Conservation (phyloP, 176 grass and related monocot species). For the Echinochloa phyllopogon region DNA sequence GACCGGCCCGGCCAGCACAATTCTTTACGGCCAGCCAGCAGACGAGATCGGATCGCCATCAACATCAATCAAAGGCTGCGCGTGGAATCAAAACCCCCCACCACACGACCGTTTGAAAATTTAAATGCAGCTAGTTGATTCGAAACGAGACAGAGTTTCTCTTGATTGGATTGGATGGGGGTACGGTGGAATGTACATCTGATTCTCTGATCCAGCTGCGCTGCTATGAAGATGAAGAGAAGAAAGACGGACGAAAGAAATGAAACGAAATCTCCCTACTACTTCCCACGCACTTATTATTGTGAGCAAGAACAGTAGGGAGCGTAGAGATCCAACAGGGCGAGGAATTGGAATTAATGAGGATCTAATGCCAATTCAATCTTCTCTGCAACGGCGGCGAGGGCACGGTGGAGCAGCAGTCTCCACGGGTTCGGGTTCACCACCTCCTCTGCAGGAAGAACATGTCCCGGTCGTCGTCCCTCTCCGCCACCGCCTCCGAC, state of each 20-base stretch:
- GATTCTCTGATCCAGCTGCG: background rate
- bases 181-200: slow-evolving; percentile 46
- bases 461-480: slow-evolving; percentile 48
- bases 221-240: background rate
- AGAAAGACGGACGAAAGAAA: background rate
- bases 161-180: background rate
- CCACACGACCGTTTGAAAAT: background rate
- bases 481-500: slow-evolving; percentile 15
- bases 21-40: background rate
- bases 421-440: no score
- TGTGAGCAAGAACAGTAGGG: background rate
- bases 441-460: slow-evolving; percentile 69
- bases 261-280: background rate
- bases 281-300: background rate
- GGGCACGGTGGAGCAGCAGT: no score
- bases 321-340: background rate
- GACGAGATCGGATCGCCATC: background rate
- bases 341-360: background rate
- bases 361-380: background rate
- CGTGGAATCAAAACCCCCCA: background rate
- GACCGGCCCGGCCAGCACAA: no score
- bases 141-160: background rate
- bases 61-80: background rate
- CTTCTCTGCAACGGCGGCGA: no score
- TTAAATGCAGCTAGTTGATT: background rate